Percentiles rank a stretch among this genome's conserved stretches.
These are phyloP conservation scores for Phaeosphaeriaceae sp. DNA, from an alignment of 2,329 filamentous ascomycete genomes.

Conservation along the genomic window DNA sequence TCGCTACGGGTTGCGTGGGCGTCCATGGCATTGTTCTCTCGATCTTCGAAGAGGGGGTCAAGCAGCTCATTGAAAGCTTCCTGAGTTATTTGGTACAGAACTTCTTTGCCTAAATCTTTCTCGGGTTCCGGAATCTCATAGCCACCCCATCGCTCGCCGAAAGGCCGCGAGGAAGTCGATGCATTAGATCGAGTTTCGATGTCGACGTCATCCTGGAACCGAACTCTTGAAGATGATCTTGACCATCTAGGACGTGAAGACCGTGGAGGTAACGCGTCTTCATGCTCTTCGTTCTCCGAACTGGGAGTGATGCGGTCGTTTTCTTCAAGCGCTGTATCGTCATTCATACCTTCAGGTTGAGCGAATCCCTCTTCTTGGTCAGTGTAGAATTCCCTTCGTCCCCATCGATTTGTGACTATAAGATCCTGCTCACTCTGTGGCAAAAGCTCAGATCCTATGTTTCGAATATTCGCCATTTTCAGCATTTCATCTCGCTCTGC, in stretches of 20 bases:
- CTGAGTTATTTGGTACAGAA: constrained; percentile 89
- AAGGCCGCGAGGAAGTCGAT: constrained; percentile 73
- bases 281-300: constrained; percentile 1
- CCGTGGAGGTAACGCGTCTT: constrained; percentile 8
- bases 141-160: constrained; percentile 74
- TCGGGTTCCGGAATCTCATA: constrained; percentile 83
- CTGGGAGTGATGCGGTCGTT: constrained; percentile 13
- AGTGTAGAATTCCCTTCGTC: constrained; percentile 78
- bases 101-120: constrained; percentile 82
- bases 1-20: constrained; percentile 55
- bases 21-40: constrained; percentile 77
- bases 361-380: constrained; percentile 81
- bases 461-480: constrained; percentile 13
- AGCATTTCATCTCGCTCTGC: constrained; percentile 26
- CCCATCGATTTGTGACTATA: constrained; percentile 71
- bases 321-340: constrained; percentile 11
- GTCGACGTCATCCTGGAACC: constrained; percentile 76
- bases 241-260: constrained; percentile 55
- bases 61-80: constrained; percentile 93
- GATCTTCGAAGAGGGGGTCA: constrained; percentile 81
- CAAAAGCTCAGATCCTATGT: constrained; percentile 9
- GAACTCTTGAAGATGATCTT: constrained; percentile 79
- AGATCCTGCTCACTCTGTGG: constrained; percentile 19
- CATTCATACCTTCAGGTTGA: constrained; percentile 26
- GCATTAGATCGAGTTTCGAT: constrained; percentile 74